Conservation (phyloP, 2,329 filamentous ascomycete species). For the Sporothrix pseudoabietina region DNA sequence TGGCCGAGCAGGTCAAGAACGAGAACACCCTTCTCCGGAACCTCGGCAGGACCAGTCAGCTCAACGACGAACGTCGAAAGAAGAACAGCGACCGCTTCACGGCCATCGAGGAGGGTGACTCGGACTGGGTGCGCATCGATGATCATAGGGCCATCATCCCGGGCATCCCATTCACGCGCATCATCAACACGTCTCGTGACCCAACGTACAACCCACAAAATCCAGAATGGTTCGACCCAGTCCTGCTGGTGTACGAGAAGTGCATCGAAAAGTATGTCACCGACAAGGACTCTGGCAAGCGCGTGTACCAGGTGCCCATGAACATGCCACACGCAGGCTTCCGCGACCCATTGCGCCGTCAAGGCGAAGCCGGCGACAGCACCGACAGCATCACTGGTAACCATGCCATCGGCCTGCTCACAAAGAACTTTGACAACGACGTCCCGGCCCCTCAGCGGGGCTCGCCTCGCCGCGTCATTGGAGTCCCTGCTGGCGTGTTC, state of each 20-base stretch:
- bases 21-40: neutral
- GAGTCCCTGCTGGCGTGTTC: neutral
- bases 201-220: neutral
- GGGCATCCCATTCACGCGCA: constrained; percentile 13
- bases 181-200: constrained; percentile 31
- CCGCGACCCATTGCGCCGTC: neutral
- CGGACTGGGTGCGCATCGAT: constrained; percentile 27
- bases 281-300: constrained; percentile 15
- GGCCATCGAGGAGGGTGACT: neutral
- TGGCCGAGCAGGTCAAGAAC: neutral
- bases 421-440: neutral
- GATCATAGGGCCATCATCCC: neutral
- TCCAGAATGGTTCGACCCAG: constrained; percentile 28
- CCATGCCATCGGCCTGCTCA: too few species aligned
- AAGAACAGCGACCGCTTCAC: neutral
- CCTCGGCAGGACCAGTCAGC: neutral
- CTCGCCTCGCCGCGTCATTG: neutral
- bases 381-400: neutral
- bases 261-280: constrained; percentile 26
- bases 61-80: neutral
- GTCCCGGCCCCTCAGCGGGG: constrained; percentile 18
- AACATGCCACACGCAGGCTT: constrained; percentile 18
- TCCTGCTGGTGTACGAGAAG: constrained; percentile 35
- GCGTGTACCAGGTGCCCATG: constrained; percentile 31
- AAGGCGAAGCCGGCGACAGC: neutral